Base-by-base conservation (phyloP, 805 yeast genomes). In the Saturnispora serradocipensis region DNA sequence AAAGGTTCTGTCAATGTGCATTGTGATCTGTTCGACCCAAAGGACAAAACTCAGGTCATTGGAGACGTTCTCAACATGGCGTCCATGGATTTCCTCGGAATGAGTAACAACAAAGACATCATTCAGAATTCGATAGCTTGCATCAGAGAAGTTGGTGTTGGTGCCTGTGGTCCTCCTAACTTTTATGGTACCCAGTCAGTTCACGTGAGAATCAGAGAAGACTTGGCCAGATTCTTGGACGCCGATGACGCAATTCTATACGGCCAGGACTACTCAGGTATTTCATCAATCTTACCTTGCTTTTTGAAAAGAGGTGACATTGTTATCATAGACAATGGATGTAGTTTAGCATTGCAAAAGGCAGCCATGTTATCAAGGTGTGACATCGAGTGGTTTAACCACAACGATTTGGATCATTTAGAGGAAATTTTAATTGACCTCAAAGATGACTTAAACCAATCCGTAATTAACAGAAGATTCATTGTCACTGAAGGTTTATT, bases 121-220 rank as follows among this genome's bases (percentile, higher is more conserved):
- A 71, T 71, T 49, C 66, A 72, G 20, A 76, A 72, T 11, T 88
- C 89, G 4, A 74, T 78, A 49, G 65, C 71, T 30, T 74, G 80
- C 22, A 81, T 93, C 54, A 72, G 73, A 45, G 73, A 74, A 53
- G 81, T 85, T 53, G 99, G 99, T 64, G 97, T 93, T 48, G 99
- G 99, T 57, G 91, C 97, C 0, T 93, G 99, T 73, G 97, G 98
- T 40, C 98, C 99, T 5, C 95, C 97, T 43, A 95, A 96, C 52
- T 93, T 93, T 62, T 93, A 90, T 67, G 99, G 99, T 55, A 86
- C 89, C 54, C 96, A 89, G 68, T 96, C 89, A 64, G 88, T 83
- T 43, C 99, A 93, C 64, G 82, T 81, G 51, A 76, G 84, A 59
- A 73, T 87, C 52, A 95, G 89, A 65, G 81, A 80, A 59, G 85